Evolutionary conservation across 139 green algal species (phyloP).

Genomic region (Coccomyxa sp.): DNA sequence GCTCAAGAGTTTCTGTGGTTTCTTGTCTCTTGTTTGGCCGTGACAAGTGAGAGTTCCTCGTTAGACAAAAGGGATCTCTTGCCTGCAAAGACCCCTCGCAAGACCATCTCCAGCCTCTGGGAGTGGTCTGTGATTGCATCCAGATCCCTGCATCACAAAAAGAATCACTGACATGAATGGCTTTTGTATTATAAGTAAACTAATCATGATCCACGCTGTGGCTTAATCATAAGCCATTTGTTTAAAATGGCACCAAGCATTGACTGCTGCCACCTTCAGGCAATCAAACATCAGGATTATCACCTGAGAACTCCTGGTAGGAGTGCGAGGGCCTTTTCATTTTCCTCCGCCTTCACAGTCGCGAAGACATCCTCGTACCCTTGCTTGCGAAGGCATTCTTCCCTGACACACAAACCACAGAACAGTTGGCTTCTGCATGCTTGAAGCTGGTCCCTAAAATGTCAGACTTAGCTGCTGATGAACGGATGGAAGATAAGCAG

Average conservation of each 20-base stretch:
- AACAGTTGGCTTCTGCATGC: neutral
- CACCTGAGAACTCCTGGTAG: conserved; percentile 34
- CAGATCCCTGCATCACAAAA: conserved; percentile 24
- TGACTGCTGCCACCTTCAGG: neutral
- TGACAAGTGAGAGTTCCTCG: too few relatives aligned
- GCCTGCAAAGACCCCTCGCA: conserved; percentile 65
- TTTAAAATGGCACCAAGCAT: neutral
- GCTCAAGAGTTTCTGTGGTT: neutral
- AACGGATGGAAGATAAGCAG: neutral
- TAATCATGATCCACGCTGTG: neutral
- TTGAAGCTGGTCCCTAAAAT: neutral
- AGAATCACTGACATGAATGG: neutral
- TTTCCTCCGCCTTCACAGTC: conserved; percentile 68
- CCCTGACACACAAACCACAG: conserved; percentile 33
- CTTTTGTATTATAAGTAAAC: neutral
- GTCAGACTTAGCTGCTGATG: neutral
- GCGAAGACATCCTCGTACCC: conserved; percentile 72
- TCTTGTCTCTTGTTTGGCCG: too few relatives aligned
- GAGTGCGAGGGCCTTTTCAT: conserved; percentile 57
- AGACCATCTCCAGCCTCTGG: conserved; percentile 36
- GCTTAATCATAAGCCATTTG: too few relatives aligned
- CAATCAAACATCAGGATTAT: neutral
- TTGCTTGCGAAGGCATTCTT: conserved; percentile 43
- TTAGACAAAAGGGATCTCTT: too few relatives aligned
- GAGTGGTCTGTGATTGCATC: conserved; percentile 20